These are phyloP conservation scores for Sphagnum fallax DNA, from an alignment of 228 moss, liverwort and hornwort species.

Conservation along the genomic window DNA sequence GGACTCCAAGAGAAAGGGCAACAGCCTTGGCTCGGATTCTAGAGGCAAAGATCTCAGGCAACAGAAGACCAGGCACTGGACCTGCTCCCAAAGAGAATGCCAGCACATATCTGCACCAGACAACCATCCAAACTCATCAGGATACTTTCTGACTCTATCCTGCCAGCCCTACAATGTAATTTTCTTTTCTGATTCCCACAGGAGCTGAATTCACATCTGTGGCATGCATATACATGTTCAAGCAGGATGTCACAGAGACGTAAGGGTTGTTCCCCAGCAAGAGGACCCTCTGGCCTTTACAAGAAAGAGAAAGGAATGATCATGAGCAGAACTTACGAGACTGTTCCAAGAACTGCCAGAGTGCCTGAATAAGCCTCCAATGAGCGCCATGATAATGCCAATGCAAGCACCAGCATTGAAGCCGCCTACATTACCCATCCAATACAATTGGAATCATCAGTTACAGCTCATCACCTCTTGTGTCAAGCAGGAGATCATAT, in stretches of 20 bases:
- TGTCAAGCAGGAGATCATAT: not conserved
- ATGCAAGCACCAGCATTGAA: conserved; percentile 77
- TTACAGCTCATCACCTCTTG: not conserved
- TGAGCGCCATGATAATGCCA: conserved; percentile 84
- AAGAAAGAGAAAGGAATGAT: not conserved
- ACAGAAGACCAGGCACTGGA: conserved; percentile 82
- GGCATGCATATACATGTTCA: too few species aligned
- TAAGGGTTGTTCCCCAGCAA: too few species aligned
- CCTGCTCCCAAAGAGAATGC: conserved; percentile 87
- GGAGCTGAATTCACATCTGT: too few species aligned
- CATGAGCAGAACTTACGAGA: conserved; percentile 54
- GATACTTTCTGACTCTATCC: too few species aligned
- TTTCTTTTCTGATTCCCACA: too few species aligned
- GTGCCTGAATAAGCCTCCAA: conserved; percentile 65
- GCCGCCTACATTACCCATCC: conserved; percentile 39
- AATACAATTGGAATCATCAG: not conserved
- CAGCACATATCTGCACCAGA: conserved; percentile 59
- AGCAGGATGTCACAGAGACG: too few species aligned
- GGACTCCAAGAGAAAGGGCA: conserved; percentile 86
- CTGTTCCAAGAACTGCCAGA: conserved; percentile 86
- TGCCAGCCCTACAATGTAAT: too few species aligned
- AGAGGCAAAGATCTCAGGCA: conserved; percentile 92
- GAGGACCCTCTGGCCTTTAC: too few species aligned
- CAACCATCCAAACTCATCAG: not conserved
- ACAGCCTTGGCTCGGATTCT: conserved; percentile 89